These are phyloP conservation scores for Gossypium davidsonii DNA, from an alignment of 441 rosid species.

Conservation along the genomic window DNA sequence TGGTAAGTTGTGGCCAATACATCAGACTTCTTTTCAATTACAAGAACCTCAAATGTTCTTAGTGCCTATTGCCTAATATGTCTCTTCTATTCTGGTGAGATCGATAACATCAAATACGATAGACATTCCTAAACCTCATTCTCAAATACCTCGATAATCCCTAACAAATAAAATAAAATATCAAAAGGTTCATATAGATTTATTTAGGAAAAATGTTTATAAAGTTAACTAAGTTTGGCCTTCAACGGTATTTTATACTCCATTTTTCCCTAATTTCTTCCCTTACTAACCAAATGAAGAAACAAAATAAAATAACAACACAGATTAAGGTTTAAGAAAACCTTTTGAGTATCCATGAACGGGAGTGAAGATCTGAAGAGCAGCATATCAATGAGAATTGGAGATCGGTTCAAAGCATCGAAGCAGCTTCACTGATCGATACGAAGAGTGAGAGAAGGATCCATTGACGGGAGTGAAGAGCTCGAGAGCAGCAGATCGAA, in stretches of 20 bases:
- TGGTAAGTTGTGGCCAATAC: conserved; percentile 40
- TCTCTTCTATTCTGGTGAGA: conserved; percentile 52
- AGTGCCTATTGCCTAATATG: conserved; percentile 76
- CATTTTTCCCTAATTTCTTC: background rate
- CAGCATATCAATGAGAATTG: conserved; percentile 81
- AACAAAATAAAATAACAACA: background rate
- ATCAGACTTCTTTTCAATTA: conserved; percentile 46
- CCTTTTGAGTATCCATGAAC: conserved; percentile 65
- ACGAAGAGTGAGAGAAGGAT: conserved; percentile 16
- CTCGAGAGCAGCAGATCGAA: conserved; percentile 77
- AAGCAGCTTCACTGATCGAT: conserved; percentile 50
- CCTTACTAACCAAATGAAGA: background rate
- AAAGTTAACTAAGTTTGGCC: background rate
- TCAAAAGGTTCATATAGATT: background rate
- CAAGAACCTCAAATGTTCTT: conserved; percentile 71
- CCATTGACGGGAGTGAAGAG: conserved; percentile 35
- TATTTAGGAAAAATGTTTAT: too few relatives aligned
- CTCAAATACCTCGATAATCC: background rate
- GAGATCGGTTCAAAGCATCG: conserved; percentile 64
- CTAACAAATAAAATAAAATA: background rate
- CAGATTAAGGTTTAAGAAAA: conserved; percentile 21
- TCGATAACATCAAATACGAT: background rate
- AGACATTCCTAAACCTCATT: background rate
- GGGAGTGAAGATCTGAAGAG: conserved; percentile 57
- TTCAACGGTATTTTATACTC: background rate